These are phyloP conservation scores for Trichoderma simmonsii DNA, from an alignment of 2,329 filamentous ascomycete genomes.

Conservation along the genomic window DNA sequence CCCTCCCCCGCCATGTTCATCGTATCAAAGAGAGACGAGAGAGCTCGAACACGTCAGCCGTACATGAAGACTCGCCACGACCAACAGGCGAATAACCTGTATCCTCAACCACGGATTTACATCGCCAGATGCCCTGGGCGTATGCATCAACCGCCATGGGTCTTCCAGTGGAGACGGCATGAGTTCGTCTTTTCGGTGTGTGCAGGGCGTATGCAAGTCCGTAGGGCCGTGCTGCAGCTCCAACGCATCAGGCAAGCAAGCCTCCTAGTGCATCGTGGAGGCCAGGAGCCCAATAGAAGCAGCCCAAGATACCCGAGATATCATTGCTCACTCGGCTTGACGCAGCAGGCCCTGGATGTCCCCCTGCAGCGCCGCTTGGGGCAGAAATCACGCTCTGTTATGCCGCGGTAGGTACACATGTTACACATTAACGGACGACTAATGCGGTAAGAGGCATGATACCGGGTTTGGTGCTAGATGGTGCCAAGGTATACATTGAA, in stretches of 20 bases:
- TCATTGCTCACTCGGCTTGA: neutral
- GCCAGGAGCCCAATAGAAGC: conserved; percentile 9
- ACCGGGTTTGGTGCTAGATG: neutral
- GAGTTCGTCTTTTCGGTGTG: conserved; percentile 16
- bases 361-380: conserved; percentile 14
- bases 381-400: conserved; percentile 6
- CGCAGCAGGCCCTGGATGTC: conserved; percentile 2
- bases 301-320: conserved; percentile 6
- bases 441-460: neutral
- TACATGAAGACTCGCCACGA: neutral
- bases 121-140: neutral
- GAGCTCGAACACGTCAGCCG: conserved; percentile 11
- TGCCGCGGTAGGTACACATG: conserved; percentile 1
- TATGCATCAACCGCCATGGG: neutral
- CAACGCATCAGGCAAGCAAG: conserved; percentile 17
- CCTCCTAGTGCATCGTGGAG: neutral
- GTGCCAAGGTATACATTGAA: neutral
- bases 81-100: neutral
- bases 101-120: neutral
- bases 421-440: neutral
- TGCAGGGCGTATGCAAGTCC: neutral
- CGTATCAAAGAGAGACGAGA: neutral
- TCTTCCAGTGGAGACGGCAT: neutral
- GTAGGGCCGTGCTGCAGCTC: conserved; percentile 16
- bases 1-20: conserved; percentile 20